Conservation (phyloP, 306 rosid genomes). For the Nissolia schottii region DNA sequence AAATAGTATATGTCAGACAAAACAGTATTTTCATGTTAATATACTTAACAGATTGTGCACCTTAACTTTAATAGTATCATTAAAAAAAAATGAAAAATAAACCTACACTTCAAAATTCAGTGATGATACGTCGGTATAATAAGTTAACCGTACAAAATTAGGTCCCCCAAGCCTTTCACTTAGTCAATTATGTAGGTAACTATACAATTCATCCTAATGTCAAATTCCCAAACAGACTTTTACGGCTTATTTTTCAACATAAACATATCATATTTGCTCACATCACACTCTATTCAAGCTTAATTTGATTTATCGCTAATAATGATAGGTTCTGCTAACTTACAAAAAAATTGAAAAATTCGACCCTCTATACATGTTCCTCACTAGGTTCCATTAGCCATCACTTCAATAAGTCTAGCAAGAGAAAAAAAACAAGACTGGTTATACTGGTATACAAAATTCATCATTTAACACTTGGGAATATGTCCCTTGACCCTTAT, state of each 20-base stretch:
- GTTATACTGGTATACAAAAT: background rate
- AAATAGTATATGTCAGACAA: background rate
- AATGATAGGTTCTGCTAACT: background rate
- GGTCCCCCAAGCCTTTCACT: background rate
- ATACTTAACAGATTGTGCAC: background rate
- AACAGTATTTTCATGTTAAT: background rate
- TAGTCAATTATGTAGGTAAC: background rate
- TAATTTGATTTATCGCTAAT: background rate
- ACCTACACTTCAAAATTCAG: slow-evolving; percentile 5
- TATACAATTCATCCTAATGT: background rate
- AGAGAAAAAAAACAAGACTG: background rate
- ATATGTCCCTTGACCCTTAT: background rate
- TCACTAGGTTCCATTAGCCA: background rate
- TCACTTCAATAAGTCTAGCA: background rate
- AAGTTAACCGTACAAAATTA: slow-evolving; percentile 3
- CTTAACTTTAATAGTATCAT: background rate
- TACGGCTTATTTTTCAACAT: background rate
- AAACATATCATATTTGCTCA: background rate
- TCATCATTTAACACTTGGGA: background rate
- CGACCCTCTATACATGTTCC: background rate
- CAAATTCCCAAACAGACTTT: background rate
- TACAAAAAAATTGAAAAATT: too few relatives aligned
- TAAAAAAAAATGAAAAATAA: background rate
- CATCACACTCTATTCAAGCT: background rate
- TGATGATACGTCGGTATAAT: background rate